Evolutionary conservation across 2,329 filamentous ascomycete species (phyloP).

Genomic region (Cordyceps cicadae): DNA sequence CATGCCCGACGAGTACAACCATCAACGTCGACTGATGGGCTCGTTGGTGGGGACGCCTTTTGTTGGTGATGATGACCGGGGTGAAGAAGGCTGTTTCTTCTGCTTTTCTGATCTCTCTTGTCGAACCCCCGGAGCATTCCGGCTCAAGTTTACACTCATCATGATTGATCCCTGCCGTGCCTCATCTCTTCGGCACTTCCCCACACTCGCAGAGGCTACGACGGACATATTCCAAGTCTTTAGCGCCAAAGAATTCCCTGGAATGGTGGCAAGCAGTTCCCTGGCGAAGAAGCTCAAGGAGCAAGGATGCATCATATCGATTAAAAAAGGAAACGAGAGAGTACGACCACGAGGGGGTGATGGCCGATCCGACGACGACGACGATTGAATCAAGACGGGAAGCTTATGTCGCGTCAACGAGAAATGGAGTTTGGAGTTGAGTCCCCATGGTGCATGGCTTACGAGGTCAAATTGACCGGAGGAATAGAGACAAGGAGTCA

Average conservation of each 20-base stretch:
- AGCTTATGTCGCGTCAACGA: background rate
- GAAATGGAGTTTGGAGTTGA: background rate
- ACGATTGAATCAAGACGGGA: background rate
- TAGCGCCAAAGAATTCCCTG: slow-evolving; percentile 78
- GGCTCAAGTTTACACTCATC: slow-evolving; percentile 65
- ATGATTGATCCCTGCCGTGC: slow-evolving; percentile 56
- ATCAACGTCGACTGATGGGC: slow-evolving; percentile 71
- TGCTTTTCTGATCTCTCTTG: slow-evolving; percentile 78
- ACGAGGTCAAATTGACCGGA: background rate
- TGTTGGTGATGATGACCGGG: slow-evolving; percentile 64
- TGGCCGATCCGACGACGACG: slow-evolving; percentile 9
- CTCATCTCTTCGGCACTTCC: slow-evolving; percentile 37
- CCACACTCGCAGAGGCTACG: slow-evolving; percentile 43
- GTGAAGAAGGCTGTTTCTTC: slow-evolving; percentile 72
- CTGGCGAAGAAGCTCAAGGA: slow-evolving; percentile 67
- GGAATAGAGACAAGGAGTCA: background rate
- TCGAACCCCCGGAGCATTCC: slow-evolving; percentile 66
- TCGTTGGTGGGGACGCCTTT: slow-evolving; percentile 70
- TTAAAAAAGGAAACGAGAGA: slow-evolving; percentile 72
- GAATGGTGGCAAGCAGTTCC: slow-evolving; percentile 69
- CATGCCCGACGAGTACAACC: slow-evolving; percentile 63
- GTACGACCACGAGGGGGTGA: background rate
- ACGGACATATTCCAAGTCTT: slow-evolving; percentile 72
- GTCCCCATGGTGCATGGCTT: background rate
- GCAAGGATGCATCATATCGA: slow-evolving; percentile 75